Evolutionary conservation across 306 rosid genomes (phyloP).

Genomic region (Vigna nakashimae): DNA sequence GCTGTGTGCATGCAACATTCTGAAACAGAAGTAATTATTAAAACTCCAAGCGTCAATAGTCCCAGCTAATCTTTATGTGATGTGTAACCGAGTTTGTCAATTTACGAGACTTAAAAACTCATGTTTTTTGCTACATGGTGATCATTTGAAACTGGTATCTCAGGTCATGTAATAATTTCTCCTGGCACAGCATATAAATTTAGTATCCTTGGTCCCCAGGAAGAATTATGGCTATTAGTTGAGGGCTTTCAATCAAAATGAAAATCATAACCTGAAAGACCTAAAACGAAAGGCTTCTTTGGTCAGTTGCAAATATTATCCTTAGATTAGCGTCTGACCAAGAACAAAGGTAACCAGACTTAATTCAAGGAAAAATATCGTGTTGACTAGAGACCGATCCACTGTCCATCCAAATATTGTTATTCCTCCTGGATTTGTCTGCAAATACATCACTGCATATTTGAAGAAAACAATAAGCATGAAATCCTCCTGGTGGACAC

Average conservation of each 20-base stretch:
- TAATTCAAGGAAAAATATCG: constrained; percentile 77
- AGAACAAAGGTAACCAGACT: constrained; percentile 75
- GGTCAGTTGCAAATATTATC: neutral
- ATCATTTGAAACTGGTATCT: neutral
- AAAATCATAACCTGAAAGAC: constrained; percentile 8
- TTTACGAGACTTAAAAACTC: neutral
- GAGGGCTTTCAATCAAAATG: constrained; percentile 21
- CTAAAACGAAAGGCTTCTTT: constrained; percentile 4
- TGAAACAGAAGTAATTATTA: constrained; percentile 1
- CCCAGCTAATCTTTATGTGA: neutral
- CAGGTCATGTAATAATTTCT: neutral
- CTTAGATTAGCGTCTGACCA: constrained; percentile 62
- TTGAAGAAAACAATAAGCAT: constrained; percentile 21
- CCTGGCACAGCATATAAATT: constrained; percentile 11
- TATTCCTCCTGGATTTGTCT: constrained; percentile 82
- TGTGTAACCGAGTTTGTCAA: neutral
- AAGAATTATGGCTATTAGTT: constrained; percentile 3
- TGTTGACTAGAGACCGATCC: constrained; percentile 77
- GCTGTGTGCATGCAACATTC: constrained; percentile 19
- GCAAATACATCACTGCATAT: constrained; percentile 81
- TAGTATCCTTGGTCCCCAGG: neutral
- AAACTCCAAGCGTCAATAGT: neutral
- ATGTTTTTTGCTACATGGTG: neutral
- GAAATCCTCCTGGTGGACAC: constrained; percentile 19
- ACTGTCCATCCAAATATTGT: constrained; percentile 89